Conservation (phyloP, 257 asterid species). For the Gynochthodes officinalis region DNA sequence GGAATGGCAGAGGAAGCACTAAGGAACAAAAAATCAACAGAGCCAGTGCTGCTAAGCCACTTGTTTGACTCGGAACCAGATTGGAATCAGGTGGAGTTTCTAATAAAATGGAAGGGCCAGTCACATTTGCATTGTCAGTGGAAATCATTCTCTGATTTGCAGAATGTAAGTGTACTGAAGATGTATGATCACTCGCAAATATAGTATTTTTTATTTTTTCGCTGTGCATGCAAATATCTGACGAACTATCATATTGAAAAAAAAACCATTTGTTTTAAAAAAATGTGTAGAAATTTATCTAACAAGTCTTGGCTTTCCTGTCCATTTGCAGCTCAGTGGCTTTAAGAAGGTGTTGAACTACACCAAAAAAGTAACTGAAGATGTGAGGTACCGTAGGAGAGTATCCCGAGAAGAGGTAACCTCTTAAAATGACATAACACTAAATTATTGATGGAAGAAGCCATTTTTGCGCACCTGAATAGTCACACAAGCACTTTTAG, state of each 20-base stretch:
- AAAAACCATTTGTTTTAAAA: slow-evolving; percentile 1
- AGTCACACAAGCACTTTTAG: not conserved
- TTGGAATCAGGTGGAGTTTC: slow-evolving; percentile 85
- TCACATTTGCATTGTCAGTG: slow-evolving; percentile 98
- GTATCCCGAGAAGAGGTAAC: slow-evolving; percentile 96
- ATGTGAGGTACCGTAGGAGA: slow-evolving; percentile 76
- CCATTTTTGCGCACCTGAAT: not conserved
- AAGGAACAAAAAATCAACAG: slow-evolving; percentile 67
- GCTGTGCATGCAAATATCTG: not conserved
- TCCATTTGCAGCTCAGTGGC: slow-evolving; percentile 91
- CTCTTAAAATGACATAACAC: not conserved
- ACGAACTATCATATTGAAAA: slow-evolving; percentile 14
- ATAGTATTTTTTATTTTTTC: not conserved
- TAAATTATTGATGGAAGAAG: not conserved
- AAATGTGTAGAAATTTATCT: slow-evolving; percentile 1
- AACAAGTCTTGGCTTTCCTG: slow-evolving; percentile 24
- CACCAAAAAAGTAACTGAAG: slow-evolving; percentile 84
- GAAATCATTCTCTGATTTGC: slow-evolving; percentile 87
- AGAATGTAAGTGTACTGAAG: slow-evolving; percentile 59
- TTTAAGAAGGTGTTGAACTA: slow-evolving; percentile 96
- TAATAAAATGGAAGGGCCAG: slow-evolving; percentile 99
- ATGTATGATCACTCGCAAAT: slow-evolving; percentile 12
- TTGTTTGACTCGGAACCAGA: slow-evolving; percentile 76
- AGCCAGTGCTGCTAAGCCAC: slow-evolving; percentile 73
- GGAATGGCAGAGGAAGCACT: slow-evolving; percentile 94